Conservation (phyloP, 192 early-diverging fungal species). For the Coemansia javaensis region DNA sequence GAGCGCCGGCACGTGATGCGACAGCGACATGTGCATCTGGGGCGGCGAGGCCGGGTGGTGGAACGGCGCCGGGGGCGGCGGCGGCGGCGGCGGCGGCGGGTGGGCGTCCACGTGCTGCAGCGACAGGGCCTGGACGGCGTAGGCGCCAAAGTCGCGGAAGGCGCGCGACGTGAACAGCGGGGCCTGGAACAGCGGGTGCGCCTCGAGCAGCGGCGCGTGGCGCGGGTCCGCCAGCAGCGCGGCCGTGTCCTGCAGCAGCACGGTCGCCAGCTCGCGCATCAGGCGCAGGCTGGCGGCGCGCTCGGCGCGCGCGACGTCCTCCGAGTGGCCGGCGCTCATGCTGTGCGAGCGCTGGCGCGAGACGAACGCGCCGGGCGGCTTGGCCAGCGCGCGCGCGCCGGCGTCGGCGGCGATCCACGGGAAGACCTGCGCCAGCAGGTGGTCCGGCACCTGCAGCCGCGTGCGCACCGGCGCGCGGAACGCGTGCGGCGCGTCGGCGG, state of each 20-base stretch:
- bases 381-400: not conserved
- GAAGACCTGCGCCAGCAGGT: constrained; percentile 43
- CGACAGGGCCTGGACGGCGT: constrained; percentile 43
- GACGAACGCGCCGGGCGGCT: constrained; percentile 9
- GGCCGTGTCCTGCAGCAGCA: constrained; percentile 45
- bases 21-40: constrained; percentile 8
- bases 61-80: not conserved
- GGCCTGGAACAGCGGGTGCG: constrained; percentile 37
- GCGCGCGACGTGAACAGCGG: constrained; percentile 44
- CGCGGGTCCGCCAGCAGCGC: constrained; percentile 42
- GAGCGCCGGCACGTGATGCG: constrained; percentile 1
- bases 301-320: constrained; percentile 45
- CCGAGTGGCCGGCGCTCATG: constrained; percentile 38
- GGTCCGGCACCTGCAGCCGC: constrained; percentile 48
- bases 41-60: constrained; percentile 7
- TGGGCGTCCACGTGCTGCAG: constrained; percentile 35
- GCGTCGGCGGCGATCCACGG: constrained; percentile 32
- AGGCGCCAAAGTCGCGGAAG: constrained; percentile 47
- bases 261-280: constrained; percentile 48
- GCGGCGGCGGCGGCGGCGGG: constrained; percentile 11
- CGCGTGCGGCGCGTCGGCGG: constrained; percentile 18
- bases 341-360: constrained; percentile 47
- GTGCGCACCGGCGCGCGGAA: constrained; percentile 43
- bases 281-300: constrained; percentile 39
- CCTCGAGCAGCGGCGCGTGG: constrained; percentile 20